Evolutionary conservation across 495 filamentous ascomycete species (phyloP), one percentile per base, ranked within the genome.

Genomic region (Amphirosellinia nigrospora): DNA sequence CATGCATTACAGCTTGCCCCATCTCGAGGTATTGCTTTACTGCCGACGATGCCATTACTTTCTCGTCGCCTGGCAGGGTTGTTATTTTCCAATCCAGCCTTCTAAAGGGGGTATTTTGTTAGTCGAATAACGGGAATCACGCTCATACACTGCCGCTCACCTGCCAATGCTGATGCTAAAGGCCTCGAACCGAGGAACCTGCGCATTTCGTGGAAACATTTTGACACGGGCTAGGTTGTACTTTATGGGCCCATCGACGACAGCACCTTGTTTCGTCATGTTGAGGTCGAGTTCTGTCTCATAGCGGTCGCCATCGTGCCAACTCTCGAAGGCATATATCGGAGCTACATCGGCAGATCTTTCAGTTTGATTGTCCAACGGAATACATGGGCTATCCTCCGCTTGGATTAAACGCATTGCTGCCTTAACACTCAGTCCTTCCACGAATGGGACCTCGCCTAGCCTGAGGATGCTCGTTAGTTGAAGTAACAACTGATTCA

Each of bases 41-140:
- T 30, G 46, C 65, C 39, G 38, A 62, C 45, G 65, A 74, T 38
- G 63, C 73, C 34, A 70, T 69, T 23, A 73, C 74, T 16, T 79
- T 61, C 9, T 68, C 71, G 45, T 75, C 76, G 16, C 83, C 77
- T 1, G 75, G 75, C 28, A 77, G 69, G 21, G 82, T 73, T 46
- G 78, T 76, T 5, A 86, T 64, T 23, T 76, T 74, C 81, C 83
- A 86, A 55, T 83, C 81, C 1, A 82, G 66, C 8, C 77, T 68
- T 28, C 79, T 81, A 38, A 19, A 11, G 41, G 8, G 16, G 48
- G 28, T 55, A 21, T 39, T 21, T 11, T 53, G 30, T 46, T 41
- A 61, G 56, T 48, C 23, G 38, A 63, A 39, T 3, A 48, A n/a
- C n/a, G 16, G 16, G 0, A 0, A 41, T 3, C n/a, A 46, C 21